phyloP scores from a whole-genome alignment of 2,329 filamentous ascomycete genomes.

The Pseudopyricularia javanii region DNA sequence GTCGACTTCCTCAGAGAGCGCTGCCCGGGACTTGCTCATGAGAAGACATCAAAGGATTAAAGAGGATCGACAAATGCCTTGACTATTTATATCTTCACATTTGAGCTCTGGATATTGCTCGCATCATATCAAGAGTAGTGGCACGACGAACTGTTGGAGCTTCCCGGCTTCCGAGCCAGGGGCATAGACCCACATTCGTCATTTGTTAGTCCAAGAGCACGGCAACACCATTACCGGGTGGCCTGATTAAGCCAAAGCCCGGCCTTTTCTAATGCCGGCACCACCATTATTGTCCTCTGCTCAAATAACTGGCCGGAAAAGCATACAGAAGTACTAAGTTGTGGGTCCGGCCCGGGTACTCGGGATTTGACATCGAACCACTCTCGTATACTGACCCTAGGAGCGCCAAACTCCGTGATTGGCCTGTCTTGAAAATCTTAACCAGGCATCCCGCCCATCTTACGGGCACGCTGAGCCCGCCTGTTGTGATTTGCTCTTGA shows the following conservation, averaged over 20 bases:
- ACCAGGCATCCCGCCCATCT: constrained; percentile 32
- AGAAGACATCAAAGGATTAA: not conserved
- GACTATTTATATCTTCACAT: not conserved
- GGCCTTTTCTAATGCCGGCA: not conserved
- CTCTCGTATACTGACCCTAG: not conserved
- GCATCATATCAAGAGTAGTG: not conserved
- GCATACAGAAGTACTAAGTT: not conserved
- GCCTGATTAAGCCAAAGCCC: not conserved
- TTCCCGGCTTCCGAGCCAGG: not conserved
- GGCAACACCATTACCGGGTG: not conserved
- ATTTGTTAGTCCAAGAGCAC: not conserved
- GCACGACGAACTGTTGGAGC: not conserved
- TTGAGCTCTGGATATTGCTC: not conserved
- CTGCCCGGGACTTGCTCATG: not conserved
- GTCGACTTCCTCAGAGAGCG: not conserved
- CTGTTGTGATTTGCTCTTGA: constrained; percentile 80
- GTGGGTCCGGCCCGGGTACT: not conserved
- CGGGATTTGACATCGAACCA: not conserved
- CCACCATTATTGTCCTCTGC: not conserved
- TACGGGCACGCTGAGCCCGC: constrained; percentile 54
- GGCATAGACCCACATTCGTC: not conserved
- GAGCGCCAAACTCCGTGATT: not conserved
- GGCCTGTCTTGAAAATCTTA: not conserved
- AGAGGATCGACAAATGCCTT: not conserved
- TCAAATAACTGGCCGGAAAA: not conserved